Conservation (phyloP, 1,284 basidiomycete species). For the Ganoderma sinense region DNA sequence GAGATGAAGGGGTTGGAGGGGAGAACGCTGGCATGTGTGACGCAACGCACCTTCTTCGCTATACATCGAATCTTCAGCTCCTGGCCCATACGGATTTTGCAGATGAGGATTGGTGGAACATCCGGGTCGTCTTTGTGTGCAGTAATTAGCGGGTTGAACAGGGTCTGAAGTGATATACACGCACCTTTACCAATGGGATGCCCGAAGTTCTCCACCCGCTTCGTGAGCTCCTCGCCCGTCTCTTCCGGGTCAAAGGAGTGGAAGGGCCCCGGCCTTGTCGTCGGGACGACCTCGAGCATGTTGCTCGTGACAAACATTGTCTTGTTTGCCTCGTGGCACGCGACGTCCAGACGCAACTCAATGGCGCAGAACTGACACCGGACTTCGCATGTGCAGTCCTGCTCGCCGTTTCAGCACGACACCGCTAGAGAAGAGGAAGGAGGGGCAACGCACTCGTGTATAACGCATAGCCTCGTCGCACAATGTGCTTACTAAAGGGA, state of each 20-base stretch:
- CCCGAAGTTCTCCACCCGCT: constrained; percentile 83
- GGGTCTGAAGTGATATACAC: constrained; percentile 32
- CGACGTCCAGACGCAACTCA: constrained; percentile 74
- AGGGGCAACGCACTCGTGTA: constrained; percentile 75
- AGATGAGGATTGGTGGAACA: constrained; percentile 81
- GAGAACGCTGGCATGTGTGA: background rate
- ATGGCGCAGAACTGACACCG: constrained; percentile 87
- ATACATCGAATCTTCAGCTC: constrained; percentile 89
- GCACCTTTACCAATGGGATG: constrained; percentile 85
- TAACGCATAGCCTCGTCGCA: constrained; percentile 89
- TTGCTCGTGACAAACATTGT: constrained; percentile 88
- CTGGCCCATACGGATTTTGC: constrained; percentile 94
- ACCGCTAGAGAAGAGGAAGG: background rate
- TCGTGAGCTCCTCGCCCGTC: constrained; percentile 73
- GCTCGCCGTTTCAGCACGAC: constrained; percentile 15
- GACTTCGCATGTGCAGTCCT: constrained; percentile 89
- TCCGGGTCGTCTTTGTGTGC: constrained; percentile 60
- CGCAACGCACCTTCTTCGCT: constrained; percentile 85
- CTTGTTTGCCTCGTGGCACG: constrained; percentile 65
- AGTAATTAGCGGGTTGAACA: background rate
- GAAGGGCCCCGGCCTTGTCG: constrained; percentile 20
- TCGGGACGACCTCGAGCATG: constrained; percentile 69
- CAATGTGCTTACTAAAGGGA: constrained; percentile 87
- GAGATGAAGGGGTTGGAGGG: constrained; percentile 10
- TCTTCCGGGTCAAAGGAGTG: constrained; percentile 49